phyloP scores from a whole-genome alignment of 306 rosid genomes.

The Inga laurina region DNA sequence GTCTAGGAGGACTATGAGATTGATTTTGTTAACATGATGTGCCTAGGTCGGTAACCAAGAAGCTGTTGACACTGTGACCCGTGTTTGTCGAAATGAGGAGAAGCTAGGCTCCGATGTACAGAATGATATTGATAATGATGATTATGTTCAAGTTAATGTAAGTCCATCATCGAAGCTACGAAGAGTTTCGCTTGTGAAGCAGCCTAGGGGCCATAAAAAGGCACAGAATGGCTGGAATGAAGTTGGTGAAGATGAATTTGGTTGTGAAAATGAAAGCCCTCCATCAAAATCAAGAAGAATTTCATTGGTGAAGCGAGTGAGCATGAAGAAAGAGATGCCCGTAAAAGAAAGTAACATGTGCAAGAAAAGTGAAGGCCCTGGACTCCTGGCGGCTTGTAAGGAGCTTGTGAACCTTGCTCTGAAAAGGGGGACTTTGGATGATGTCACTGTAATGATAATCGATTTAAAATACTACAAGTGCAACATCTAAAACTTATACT shows the following conservation, averaged over 20 bases:
- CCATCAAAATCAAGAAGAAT: constrained; percentile 50
- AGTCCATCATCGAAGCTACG: constrained; percentile 60
- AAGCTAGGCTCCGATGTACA: constrained; percentile 32
- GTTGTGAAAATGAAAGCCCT: constrained; percentile 52
- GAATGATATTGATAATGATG: constrained; percentile 22
- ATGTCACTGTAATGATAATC: constrained; percentile 65
- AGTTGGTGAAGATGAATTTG: constrained; percentile 29
- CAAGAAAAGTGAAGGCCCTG: constrained; percentile 22
- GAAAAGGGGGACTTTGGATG: constrained; percentile 64
- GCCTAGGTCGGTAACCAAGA: constrained; percentile 65
- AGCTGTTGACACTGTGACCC: constrained; percentile 46
- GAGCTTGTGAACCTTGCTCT: constrained; percentile 63
- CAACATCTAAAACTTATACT: neutral
- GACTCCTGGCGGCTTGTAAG: constrained; percentile 61
- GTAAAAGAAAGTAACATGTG: constrained; percentile 32
- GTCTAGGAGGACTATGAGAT: neutral
- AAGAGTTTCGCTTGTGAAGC: constrained; percentile 52
- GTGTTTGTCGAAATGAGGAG: constrained; percentile 35
- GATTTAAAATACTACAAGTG: neutral
- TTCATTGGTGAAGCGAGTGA: constrained; percentile 44
- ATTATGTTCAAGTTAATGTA: constrained; percentile 38
- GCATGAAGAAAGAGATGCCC: constrained; percentile 42
- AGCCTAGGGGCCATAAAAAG: constrained; percentile 37
- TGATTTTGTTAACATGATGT: constrained; percentile 2
- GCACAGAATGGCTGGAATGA: constrained; percentile 28